Percentiles rank a stretch among this genome's conserved stretches.
Conservation (phyloP, 345 rosid genomes). For the Schrenkiella parvula region DNA sequence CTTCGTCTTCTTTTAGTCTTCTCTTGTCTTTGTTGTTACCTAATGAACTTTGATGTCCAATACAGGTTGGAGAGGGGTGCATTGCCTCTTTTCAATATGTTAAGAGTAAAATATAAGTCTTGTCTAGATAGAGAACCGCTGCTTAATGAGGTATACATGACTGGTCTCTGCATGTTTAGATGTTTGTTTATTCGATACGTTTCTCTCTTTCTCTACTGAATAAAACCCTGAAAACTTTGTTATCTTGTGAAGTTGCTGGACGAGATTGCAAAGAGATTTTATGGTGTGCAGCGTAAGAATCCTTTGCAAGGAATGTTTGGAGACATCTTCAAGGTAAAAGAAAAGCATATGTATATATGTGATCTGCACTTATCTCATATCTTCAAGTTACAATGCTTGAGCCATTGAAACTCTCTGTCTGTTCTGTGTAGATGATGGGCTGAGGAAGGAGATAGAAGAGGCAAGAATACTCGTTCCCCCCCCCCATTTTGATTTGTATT, state of each 20-base stretch:
- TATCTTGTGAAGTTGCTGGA: constrained; percentile 65
- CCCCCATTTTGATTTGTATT: background rate
- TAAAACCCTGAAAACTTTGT: background rate
- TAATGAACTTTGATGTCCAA: background rate
- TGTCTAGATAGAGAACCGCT: constrained; percentile 81
- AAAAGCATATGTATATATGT: background rate
- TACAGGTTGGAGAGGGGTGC: constrained; percentile 92
- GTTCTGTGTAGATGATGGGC: constrained; percentile 32
- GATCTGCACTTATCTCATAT: background rate
- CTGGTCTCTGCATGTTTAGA: background rate
- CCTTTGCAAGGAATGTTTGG: constrained; percentile 88
- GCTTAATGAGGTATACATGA: constrained; percentile 60
- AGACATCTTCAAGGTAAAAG: constrained; percentile 65
- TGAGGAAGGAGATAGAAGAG: constrained; percentile 12
- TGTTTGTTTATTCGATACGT: background rate
- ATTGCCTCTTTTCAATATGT: constrained; percentile 85
- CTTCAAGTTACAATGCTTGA: background rate
- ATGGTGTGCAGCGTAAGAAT: constrained; percentile 75
- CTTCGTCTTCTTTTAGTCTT: constrained; percentile 3
- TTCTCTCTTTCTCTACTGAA: background rate
- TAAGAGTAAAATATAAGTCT: constrained; percentile 65
- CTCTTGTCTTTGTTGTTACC: background rate
- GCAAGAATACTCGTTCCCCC: background rate
- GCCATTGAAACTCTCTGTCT: background rate
- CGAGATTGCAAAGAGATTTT: constrained; percentile 75